Percentiles rank a stretch among this genome's conserved stretches.
Conservation (phyloP, 2,329 filamentous ascomycete genomes). For the Arthrobotrys pseudoclavata region DNA sequence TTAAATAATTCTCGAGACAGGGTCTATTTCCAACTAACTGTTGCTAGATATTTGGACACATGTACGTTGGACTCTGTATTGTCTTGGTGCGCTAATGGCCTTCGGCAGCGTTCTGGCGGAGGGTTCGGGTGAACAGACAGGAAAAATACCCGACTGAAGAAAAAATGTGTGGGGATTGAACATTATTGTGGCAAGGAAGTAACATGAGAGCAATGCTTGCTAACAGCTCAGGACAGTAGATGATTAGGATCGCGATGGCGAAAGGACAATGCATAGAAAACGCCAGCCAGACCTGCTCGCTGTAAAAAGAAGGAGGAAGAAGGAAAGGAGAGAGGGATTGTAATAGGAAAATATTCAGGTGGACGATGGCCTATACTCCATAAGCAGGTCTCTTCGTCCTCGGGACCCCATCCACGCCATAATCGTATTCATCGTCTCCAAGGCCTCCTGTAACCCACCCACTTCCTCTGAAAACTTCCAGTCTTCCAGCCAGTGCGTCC, state of each 20-base stretch:
- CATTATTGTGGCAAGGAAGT: not conserved
- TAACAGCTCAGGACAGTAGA: not conserved
- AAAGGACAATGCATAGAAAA: conserved; percentile 4
- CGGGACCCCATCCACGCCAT: conserved; percentile 38
- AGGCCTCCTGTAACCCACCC: conserved; percentile 45
- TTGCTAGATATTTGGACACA: not conserved
- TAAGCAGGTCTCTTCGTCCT: conserved; percentile 25
- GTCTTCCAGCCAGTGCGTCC: conserved; percentile 53
- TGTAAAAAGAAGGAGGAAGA: not conserved
- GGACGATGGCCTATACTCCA: too few species aligned
- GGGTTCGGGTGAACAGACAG: not conserved
- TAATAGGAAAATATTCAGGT: not conserved
- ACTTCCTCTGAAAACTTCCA: conserved; percentile 54
- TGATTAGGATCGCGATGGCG: not conserved
- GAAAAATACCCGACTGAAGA: too few species aligned
- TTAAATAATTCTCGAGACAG: not conserved
- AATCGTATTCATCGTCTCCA: conserved; percentile 30
- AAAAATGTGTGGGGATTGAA: not conserved
- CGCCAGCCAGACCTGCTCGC: conserved; percentile 19
- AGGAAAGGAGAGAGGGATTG: not conserved
- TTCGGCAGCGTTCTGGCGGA: not conserved
- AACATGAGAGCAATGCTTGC: not conserved
- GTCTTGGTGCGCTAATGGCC: not conserved
- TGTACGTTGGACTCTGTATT: not conserved
- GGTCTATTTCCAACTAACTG: not conserved